phyloP scores from a whole-genome alignment of 2,329 filamentous ascomycete genomes.

The Zymoseptoria brevis region DNA sequence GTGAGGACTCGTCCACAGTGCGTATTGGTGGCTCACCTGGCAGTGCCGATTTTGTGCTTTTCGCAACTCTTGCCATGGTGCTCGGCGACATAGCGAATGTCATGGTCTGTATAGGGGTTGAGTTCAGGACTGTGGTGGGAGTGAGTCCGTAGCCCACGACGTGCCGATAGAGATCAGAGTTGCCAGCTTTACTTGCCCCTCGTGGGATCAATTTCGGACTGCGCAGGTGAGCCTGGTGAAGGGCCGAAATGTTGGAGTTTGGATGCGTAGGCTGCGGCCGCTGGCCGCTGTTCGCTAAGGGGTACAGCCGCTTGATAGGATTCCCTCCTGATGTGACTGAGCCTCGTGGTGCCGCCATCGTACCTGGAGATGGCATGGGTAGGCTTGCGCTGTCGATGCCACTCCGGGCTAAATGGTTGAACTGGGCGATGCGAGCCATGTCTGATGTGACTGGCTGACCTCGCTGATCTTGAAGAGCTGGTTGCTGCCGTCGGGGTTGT shows the following conservation, averaged over 20 bases:
- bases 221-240: conserved; percentile 53
- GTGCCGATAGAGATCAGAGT: conserved; percentile 46
- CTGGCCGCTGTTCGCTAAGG: conserved; percentile 11
- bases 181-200: not conserved
- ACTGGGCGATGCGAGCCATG: not conserved
- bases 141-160: conserved; percentile 44
- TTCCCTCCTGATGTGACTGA: not conserved
- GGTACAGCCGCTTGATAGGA: not conserved
- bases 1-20: conserved; percentile 43
- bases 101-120: conserved; percentile 36
- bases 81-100: conserved; percentile 40
- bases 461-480: not conserved
- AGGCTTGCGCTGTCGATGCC: not conserved
- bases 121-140: conserved; percentile 35
- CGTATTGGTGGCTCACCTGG: conserved; percentile 26
- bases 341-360: not conserved
- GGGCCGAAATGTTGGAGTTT: conserved; percentile 40
- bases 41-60: conserved; percentile 19
- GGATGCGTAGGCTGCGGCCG: conserved; percentile 34
- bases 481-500: not conserved
- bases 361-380: not conserved
- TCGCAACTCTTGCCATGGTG: conserved; percentile 32
- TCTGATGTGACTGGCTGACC: not conserved
- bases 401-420: not conserved
- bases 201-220: conserved; percentile 39